Percentiles rank a stretch among this genome's conserved stretches.
phyloP scores from a whole-genome alignment of 2,329 filamentous ascomycete species.

The Pestalotiopsis sp. region DNA sequence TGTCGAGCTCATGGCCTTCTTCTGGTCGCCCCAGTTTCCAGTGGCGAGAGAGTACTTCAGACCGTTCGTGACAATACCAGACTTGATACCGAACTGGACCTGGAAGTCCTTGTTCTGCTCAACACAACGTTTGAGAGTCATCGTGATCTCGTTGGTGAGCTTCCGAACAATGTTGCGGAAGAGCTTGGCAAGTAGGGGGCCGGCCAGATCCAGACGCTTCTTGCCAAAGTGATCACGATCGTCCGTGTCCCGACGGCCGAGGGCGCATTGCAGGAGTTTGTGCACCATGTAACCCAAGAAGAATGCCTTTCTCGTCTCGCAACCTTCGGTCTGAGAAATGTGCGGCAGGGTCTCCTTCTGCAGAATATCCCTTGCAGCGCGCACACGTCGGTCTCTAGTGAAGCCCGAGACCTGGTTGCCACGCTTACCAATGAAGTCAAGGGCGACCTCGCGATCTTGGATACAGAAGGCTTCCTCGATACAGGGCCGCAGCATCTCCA shows the following conservation, averaged over 20 bases:
- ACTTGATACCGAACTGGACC: slow-evolving; percentile 86
- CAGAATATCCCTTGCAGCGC: slow-evolving; percentile 90
- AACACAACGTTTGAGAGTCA: slow-evolving; percentile 89
- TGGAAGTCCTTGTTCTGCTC: slow-evolving; percentile 90
- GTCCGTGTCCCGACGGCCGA: slow-evolving; percentile 91
- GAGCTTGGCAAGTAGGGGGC: slow-evolving; percentile 90
- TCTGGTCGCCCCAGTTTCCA: slow-evolving; percentile 99
- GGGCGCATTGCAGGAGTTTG: slow-evolving; percentile 86
- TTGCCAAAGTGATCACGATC: slow-evolving; percentile 99
- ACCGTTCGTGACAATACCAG: slow-evolving; percentile 87
- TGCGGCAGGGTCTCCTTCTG: slow-evolving; percentile 97
- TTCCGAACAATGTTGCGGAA: slow-evolving; percentile 92
- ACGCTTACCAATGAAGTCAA: slow-evolving; percentile 95
- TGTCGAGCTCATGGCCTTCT: slow-evolving; percentile 93
- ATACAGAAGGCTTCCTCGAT: slow-evolving; percentile 97
- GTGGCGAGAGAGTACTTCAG: slow-evolving; percentile 96
- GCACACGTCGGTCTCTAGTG: slow-evolving; percentile 83
- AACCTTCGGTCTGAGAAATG: slow-evolving; percentile 92
- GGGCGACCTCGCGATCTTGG: slow-evolving; percentile 89
- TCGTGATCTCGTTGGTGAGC: slow-evolving; percentile 87
- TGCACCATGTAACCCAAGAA: slow-evolving; percentile 99
- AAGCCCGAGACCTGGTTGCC: slow-evolving; percentile 72
- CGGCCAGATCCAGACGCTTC: slow-evolving; percentile 94
- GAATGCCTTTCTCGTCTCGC: slow-evolving; percentile 94
- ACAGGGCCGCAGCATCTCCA: slow-evolving; percentile 96